A percentile compares a stretch with the other conserved stretches of the same genome.
phyloP scores from a whole-genome alignment of 2,329 filamentous ascomycete genomes.

The Ascosphaera apis region DNA sequence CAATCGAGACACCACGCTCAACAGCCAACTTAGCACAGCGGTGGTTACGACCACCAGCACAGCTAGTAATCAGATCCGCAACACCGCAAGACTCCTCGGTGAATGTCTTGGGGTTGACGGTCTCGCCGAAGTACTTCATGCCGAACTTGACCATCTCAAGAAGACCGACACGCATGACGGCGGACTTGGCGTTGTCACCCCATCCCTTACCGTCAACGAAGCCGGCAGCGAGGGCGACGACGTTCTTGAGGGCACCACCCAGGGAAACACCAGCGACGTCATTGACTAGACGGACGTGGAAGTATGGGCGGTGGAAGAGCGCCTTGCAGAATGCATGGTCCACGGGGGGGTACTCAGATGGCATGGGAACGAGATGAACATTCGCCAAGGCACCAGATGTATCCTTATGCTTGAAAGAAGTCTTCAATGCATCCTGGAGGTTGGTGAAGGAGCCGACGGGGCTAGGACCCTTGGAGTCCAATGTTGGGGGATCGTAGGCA shows the following conservation, averaged over 20 bases:
- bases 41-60: conserved; percentile 80
- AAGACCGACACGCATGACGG: conserved; percentile 86
- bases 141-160: conserved; percentile 95
- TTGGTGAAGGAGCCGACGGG: conserved; percentile 27
- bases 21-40: conserved; percentile 77
- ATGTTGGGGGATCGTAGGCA: conserved; percentile 74
- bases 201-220: conserved; percentile 90
- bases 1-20: conserved; percentile 53
- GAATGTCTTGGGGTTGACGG: conserved; percentile 62
- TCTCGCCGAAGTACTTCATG: conserved; percentile 72
- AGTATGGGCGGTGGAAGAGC: conserved; percentile 90
- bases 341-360: conserved; percentile 61
- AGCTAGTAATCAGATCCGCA: conserved; percentile 86
- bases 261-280: conserved; percentile 96
- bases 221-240: conserved; percentile 79
- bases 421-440: conserved; percentile 19
- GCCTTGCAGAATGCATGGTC: conserved; percentile 63
- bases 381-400: conserved; percentile 42
- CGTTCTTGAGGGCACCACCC: conserved; percentile 86
- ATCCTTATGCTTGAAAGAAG: conserved; percentile 46
- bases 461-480: conserved; percentile 61
- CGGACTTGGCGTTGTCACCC: conserved; percentile 98
- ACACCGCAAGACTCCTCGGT: conserved; percentile 94
- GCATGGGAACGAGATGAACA: conserved; percentile 50
- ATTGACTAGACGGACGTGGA: conserved; percentile 80